phyloP scores from a whole-genome alignment of 2,329 filamentous ascomycete genomes.

The Didymella exigua region DNA sequence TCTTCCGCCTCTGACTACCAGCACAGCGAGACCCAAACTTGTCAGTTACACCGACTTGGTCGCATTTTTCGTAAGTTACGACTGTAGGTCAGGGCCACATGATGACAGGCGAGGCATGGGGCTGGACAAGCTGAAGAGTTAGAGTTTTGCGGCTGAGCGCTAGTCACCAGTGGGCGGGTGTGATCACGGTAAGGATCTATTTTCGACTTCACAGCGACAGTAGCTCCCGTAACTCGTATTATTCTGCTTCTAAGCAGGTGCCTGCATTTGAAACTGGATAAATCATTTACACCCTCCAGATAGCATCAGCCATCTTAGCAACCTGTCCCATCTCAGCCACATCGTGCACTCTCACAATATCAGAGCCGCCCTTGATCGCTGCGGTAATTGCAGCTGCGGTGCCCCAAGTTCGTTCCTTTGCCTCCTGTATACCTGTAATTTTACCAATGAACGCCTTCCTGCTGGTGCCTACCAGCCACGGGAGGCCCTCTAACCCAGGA shows the following conservation, averaged over 20 bases:
- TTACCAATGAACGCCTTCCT: conserved; percentile 87
- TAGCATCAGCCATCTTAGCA: conserved; percentile 87
- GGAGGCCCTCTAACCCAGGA: conserved; percentile 67
- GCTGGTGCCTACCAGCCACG: conserved; percentile 89
- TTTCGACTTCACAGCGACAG: not conserved
- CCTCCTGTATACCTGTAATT: conserved; percentile 75
- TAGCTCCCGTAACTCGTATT: not conserved
- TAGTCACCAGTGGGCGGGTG: not conserved
- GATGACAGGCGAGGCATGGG: not conserved
- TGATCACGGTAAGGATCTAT: conserved; percentile 8
- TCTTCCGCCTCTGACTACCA: not conserved
- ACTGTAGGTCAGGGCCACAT: not conserved
- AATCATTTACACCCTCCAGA: conserved; percentile 63
- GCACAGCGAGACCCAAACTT: not conserved
- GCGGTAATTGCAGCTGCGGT: conserved; percentile 88
- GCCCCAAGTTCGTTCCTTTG: conserved; percentile 76
- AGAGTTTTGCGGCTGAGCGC: conserved; percentile 5
- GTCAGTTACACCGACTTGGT: not conserved
- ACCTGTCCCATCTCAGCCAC: conserved; percentile 85
- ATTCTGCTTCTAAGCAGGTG: not conserved
- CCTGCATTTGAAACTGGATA: not conserved
- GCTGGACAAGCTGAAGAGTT: not conserved
- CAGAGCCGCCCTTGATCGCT: conserved; percentile 83
- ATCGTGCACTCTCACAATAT: conserved; percentile 93
- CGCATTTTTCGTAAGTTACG: not conserved